Percentiles rank a stretch among this genome's conserved stretches.
phyloP scores from a whole-genome alignment of 2,329 filamentous ascomycete genomes.

The Neonectria hederae region DNA sequence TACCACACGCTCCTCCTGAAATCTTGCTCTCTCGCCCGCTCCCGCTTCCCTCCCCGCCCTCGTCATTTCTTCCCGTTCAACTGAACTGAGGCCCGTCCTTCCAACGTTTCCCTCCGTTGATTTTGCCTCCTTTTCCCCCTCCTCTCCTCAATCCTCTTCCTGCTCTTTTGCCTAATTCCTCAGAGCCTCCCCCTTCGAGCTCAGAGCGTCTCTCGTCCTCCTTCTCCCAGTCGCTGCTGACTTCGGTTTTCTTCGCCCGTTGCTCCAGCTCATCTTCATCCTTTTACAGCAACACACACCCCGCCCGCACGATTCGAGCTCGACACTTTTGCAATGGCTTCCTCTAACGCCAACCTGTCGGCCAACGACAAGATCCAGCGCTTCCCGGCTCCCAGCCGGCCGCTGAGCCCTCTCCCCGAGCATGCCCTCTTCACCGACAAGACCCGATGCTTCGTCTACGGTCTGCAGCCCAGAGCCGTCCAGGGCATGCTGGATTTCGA shows the following conservation, averaged over 20 bases:
- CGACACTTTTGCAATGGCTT: slow-evolving; percentile 59
- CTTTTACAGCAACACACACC: slow-evolving; percentile 10
- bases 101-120: slow-evolving; percentile 36
- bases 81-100: slow-evolving; percentile 34
- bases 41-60: slow-evolving; percentile 26
- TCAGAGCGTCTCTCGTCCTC: slow-evolving; percentile 38
- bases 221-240: slow-evolving; percentile 34
- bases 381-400: slow-evolving; percentile 91
- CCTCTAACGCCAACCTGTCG: slow-evolving; percentile 66
- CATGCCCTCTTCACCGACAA: slow-evolving; percentile 98
- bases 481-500: slow-evolving; percentile 98
- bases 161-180: slow-evolving; percentile 39
- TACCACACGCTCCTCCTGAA: slow-evolving; percentile 40
- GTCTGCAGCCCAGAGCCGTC: slow-evolving; percentile 93
- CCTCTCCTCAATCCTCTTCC: slow-evolving; percentile 27
- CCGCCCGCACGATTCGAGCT: slow-evolving; percentile 36
- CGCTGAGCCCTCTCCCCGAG: slow-evolving; percentile 85
- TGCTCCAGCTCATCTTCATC: slow-evolving; percentile 33
- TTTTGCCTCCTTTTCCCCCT: slow-evolving; percentile 31
- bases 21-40: slow-evolving; percentile 37
- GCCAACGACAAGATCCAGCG: slow-evolving; percentile 99
- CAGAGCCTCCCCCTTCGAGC: slow-evolving; percentile 39
- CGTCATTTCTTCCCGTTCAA: slow-evolving; percentile 37
- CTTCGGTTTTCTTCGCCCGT: slow-evolving; percentile 32
- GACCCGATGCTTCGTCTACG: slow-evolving; percentile 99